Evolutionary conservation across 768 basidiomycete genomes (phyloP).

Genomic region (Clitopilus passeckerianus): DNA sequence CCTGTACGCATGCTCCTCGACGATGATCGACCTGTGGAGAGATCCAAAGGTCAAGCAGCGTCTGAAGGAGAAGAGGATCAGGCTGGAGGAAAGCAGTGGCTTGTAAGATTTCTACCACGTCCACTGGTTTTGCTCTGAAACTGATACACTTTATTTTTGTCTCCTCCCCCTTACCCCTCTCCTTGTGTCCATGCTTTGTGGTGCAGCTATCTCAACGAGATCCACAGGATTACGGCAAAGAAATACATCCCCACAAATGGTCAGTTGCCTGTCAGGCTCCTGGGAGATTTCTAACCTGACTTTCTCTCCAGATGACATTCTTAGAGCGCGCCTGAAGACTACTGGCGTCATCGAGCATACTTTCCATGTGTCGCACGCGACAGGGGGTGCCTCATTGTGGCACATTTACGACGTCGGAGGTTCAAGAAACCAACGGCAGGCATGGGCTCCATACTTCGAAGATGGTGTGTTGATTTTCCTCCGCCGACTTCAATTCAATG

Average conservation of each 20-base stretch:
- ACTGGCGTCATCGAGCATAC: slow-evolving; percentile 77
- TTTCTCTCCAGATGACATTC: slow-evolving; percentile 55
- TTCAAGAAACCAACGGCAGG: slow-evolving; percentile 73
- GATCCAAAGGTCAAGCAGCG: slow-evolving; percentile 62
- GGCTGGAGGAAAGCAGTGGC: slow-evolving; percentile 79
- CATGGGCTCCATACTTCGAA: slow-evolving; percentile 88
- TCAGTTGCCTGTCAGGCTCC: slow-evolving; percentile 19
- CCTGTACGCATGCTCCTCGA: slow-evolving; percentile 54
- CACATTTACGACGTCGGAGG: slow-evolving; percentile 86
- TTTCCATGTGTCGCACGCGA: slow-evolving; percentile 59
- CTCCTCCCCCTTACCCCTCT: neutral
- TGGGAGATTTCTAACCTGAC: slow-evolving; percentile 9
- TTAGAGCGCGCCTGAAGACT: slow-evolving; percentile 80
- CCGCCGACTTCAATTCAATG: neutral
- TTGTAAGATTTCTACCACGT: slow-evolving; percentile 50
- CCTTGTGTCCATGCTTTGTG: neutral
- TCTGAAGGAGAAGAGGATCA: slow-evolving; percentile 58
- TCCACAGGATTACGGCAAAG: slow-evolving; percentile 72
- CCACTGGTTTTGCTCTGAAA: slow-evolving; percentile 6
- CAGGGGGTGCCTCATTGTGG: slow-evolving; percentile 62
- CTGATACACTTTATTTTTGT: neutral
- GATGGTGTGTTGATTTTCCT: slow-evolving; percentile 49
- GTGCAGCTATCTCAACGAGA: slow-evolving; percentile 74
- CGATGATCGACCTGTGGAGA: slow-evolving; percentile 74
- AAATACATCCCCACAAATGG: slow-evolving; percentile 79